Evolutionary conservation across 306 rosid genomes (phyloP).

Genomic region (Sechiopsis laciniata): DNA sequence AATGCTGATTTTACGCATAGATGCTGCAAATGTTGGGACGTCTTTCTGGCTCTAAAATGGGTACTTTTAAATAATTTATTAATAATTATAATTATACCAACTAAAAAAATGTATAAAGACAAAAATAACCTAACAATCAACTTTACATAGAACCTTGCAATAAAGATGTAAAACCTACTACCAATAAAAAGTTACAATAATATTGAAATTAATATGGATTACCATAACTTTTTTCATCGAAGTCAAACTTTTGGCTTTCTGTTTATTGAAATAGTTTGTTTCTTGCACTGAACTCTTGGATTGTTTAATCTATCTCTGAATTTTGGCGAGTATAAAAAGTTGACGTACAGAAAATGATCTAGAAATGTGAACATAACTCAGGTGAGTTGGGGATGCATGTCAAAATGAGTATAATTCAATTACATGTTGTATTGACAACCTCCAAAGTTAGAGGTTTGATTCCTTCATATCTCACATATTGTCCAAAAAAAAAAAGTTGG

Average conservation of each 20-base stretch:
- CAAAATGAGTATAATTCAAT: too few relatives aligned
- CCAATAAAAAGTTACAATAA: neutral
- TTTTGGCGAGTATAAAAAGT: neutral
- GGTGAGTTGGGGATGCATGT: too few relatives aligned
- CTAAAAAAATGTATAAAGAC: neutral
- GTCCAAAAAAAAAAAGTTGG: too few relatives aligned
- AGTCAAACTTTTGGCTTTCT: constrained; percentile 2
- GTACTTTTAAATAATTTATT: constrained; percentile 12
- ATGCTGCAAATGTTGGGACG: neutral
- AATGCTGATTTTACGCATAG: neutral
- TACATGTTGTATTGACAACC: too few relatives aligned
- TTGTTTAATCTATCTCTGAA: neutral
- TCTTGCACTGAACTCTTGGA: neutral
- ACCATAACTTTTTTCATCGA: neutral
- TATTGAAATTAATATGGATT: neutral
- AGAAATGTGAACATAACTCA: too few relatives aligned
- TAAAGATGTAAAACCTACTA: constrained; percentile 11
- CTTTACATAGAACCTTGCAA: neutral
- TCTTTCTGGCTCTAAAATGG: neutral
- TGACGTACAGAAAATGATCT: neutral
- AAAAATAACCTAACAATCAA: constrained; percentile 10
- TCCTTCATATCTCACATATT: too few relatives aligned
- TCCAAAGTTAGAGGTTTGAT: too few relatives aligned
- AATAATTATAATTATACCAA: neutral
- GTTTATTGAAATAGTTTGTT: neutral